phyloP scores from a whole-genome alignment of 257 asterid species.

The Przewalskia tangutica region DNA sequence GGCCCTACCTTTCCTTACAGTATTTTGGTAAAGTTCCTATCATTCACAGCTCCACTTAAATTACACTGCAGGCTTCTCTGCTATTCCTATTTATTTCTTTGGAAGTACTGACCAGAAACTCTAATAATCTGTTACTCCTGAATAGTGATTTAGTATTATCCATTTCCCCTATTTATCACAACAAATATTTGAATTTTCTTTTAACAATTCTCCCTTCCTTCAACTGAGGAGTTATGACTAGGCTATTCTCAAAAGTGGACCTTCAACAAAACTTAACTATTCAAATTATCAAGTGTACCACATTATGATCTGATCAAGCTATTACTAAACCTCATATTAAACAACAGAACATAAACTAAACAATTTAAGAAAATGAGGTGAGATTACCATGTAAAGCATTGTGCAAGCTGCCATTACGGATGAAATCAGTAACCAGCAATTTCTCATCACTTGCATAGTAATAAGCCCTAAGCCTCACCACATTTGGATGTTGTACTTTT shows the following conservation, averaged over 20 bases:
- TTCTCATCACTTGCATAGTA: constrained; percentile 90
- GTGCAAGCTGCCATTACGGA: constrained; percentile 68
- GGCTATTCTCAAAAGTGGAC: not conserved
- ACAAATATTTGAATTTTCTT: not conserved
- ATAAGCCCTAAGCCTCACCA: constrained; percentile 77
- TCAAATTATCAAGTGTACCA: not conserved
- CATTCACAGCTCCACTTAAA: not conserved
- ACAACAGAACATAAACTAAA: not conserved
- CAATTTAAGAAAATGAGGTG: not conserved
- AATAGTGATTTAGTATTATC: not conserved
- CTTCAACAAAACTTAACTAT: not conserved
- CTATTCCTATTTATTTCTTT: not conserved
- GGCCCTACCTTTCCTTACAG: not conserved
- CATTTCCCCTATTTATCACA: not conserved
- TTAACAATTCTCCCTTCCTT: not conserved
- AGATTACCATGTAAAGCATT: constrained; percentile 70
- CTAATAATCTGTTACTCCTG: not conserved
- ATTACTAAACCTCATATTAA: not conserved
- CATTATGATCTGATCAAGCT: not conserved
- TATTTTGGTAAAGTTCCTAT: not conserved
- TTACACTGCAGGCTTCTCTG: not conserved
- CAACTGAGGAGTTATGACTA: not conserved
- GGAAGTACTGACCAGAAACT: not conserved
- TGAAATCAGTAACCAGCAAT: constrained; percentile 64
- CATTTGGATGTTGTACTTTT: constrained; percentile 66